A percentile compares a stretch with the other conserved stretches of the same genome.
phyloP scores from a whole-genome alignment of 257 asterid species.

The Lycium ferocissimum region DNA sequence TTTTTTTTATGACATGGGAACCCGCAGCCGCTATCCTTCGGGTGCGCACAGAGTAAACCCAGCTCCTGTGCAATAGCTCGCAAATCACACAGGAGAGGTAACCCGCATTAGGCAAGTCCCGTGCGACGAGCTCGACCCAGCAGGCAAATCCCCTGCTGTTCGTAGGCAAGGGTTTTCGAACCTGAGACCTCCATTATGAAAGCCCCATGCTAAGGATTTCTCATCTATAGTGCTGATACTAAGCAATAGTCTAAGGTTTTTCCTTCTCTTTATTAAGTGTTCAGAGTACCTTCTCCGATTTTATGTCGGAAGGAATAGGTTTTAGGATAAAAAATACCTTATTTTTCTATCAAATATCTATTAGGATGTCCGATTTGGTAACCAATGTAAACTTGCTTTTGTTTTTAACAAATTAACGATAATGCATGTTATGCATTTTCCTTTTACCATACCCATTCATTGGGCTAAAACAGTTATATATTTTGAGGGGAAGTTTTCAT shows the following conservation, averaged over 20 bases:
- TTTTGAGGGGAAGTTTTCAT: not conserved
- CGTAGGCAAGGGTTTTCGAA: no score
- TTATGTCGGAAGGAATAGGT: not conserved
- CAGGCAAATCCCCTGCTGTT: no score
- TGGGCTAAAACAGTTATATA: not conserved
- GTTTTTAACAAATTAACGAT: not conserved
- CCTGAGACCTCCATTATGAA: no score
- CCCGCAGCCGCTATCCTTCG: no score
- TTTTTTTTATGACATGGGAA: no score
- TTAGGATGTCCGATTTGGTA: not conserved
- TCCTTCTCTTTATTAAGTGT: not conserved
- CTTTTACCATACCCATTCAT: not conserved
- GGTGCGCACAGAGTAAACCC: no score
- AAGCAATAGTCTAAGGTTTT: not conserved
- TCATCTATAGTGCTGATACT: not conserved
- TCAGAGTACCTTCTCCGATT: not conserved
- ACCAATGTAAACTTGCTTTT: not conserved
- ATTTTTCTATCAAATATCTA: not conserved
- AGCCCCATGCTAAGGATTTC: not conserved
- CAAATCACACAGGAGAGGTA: no score
- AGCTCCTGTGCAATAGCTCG: no score
- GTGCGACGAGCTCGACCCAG: no score
- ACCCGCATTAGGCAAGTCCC: no score
- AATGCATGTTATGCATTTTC: not conserved
- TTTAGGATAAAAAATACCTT: not conserved